A percentile compares a stretch with the other conserved stretches of the same genome.
phyloP scores from a whole-genome alignment of 2,329 filamentous ascomycete genomes.

The Trichoderma brevicompactum region DNA sequence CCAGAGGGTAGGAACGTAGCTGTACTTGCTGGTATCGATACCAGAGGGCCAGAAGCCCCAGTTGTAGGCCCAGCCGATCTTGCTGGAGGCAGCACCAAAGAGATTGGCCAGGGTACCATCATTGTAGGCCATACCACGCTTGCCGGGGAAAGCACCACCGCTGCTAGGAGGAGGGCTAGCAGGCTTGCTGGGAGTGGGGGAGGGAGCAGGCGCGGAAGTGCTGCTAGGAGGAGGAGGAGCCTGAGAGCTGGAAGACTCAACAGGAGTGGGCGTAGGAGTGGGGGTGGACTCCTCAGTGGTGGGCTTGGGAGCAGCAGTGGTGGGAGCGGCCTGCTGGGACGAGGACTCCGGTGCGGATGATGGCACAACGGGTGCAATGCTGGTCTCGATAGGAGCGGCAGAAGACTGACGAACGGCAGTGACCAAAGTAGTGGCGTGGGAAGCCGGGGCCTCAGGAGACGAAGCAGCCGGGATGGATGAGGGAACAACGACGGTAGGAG shows the following conservation, averaged over 20 bases:
- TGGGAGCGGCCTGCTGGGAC: slow-evolving; percentile 28
- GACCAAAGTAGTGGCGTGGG: slow-evolving; percentile 35
- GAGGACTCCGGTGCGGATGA: slow-evolving; percentile 8
- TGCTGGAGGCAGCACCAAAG: slow-evolving; percentile 53
- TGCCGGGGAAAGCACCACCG: slow-evolving; percentile 40
- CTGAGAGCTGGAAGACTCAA: slow-evolving; percentile 12
- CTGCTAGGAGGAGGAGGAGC: slow-evolving; percentile 23
- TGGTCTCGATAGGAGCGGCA: slow-evolving; percentile 6
- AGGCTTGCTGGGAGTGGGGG: slow-evolving; percentile 16
- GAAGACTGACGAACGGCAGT: slow-evolving; percentile 36
- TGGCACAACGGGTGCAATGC: slow-evolving; percentile 12
- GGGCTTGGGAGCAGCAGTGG: slow-evolving; percentile 17
- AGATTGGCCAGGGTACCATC: slow-evolving; percentile 54
- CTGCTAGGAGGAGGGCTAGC: slow-evolving; percentile 22
- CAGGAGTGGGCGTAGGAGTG: slow-evolving; percentile 17
- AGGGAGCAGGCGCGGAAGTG: slow-evolving; percentile 21
- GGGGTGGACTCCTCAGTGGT: not conserved
- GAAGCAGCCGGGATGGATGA: slow-evolving; percentile 22
- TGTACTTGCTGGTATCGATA: slow-evolving; percentile 48
- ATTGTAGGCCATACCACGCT: slow-evolving; percentile 74
- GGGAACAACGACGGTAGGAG: slow-evolving; percentile 16
- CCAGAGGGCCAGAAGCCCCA: slow-evolving; percentile 59
- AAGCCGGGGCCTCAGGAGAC: slow-evolving; percentile 23
- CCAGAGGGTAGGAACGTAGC: slow-evolving; percentile 73
- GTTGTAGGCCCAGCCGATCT: slow-evolving; percentile 65